Conservation (phyloP, 129 eudicot genomes). For the Arctium lappa region DNA sequence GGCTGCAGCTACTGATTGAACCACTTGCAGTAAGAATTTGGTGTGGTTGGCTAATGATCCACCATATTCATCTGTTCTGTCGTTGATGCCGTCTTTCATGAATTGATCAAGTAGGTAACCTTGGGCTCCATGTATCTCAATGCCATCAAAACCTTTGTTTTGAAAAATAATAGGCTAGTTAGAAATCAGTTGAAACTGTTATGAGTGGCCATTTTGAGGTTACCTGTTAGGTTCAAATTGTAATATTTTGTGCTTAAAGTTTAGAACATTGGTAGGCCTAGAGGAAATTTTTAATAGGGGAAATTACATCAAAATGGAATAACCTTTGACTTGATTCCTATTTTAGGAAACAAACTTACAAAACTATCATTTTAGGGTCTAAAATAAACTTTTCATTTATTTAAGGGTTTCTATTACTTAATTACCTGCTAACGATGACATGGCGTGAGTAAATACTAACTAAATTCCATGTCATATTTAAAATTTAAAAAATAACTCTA, state of each 20-base stretch:
- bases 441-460: too few species aligned
- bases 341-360: too few species aligned
- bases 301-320: too few species aligned
- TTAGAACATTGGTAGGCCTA: not conserved
- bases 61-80: constrained; percentile 73
- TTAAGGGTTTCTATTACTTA: too few species aligned
- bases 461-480: too few species aligned
- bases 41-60: constrained; percentile 78
- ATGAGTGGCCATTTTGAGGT: not conserved
- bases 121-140: constrained; percentile 95
- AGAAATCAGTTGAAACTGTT: not conserved
- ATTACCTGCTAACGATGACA: too few species aligned
- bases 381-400: too few species aligned
- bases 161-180: not conserved
- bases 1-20: constrained; percentile 56
- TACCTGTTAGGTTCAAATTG: not conserved
- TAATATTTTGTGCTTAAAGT: not conserved
- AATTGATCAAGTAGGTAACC: constrained; percentile 95
- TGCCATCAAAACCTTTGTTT: constrained; percentile 79
- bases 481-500: too few species aligned
- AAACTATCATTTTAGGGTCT: too few species aligned
- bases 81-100: constrained; percentile 80
- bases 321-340: too few species aligned
- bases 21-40: constrained; percentile 61
- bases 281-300: not conserved